Evolutionary conservation across 2,329 filamentous ascomycete genomes (phyloP), one percentile per base, ranked within the genome.

Genomic region (Trichophyton verrucosum): DNA sequence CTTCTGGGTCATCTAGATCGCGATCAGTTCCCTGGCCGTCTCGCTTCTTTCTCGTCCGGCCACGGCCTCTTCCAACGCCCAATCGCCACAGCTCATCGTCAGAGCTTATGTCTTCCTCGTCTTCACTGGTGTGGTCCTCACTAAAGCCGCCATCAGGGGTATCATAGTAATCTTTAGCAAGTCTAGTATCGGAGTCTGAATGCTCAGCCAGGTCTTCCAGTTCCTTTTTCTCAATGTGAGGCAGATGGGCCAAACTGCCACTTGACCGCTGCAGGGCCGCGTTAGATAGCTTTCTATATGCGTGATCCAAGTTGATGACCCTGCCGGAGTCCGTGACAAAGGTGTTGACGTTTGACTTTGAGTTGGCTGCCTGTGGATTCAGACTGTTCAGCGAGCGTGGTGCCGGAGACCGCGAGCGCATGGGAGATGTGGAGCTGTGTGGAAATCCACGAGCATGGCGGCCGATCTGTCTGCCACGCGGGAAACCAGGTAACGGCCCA

Each of bases 281-380:
- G 69, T 91, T 86, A 1, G 87, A 89, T 17, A 91, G 75, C 62
- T 83, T 81, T 58, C 85, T 80, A 69, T 91, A 89, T 3, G 87
- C 86, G 64, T 78, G 86, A 62, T 81, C 83, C 72, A 88, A 82
- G 68, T 91, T 86, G 58, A 90, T 75, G 1, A 82, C 71, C 55
- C 81, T 80, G 9, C 83, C 84, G 60, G 84, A 83, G 47, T 83
- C 81, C 2, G 87, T 77, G 51, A 83, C 76, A 13, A 81, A 75
- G 51, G 75, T 78, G 70, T 70, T 69, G 36, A 70, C 64, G 64
- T 70, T 65, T 64, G 65, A 67, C 68, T 67, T 75, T 70, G 64
- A 76, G 73, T 73, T 74, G 57, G 71, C 61, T 2, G 81, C 81
- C 5, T 27, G 46, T 11, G 46, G 46, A 64, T 77, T 81, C n/a